Evolutionary conservation across 2,329 filamentous ascomycete genomes (phyloP).

Genomic region (Aspergillus alliaceus): DNA sequence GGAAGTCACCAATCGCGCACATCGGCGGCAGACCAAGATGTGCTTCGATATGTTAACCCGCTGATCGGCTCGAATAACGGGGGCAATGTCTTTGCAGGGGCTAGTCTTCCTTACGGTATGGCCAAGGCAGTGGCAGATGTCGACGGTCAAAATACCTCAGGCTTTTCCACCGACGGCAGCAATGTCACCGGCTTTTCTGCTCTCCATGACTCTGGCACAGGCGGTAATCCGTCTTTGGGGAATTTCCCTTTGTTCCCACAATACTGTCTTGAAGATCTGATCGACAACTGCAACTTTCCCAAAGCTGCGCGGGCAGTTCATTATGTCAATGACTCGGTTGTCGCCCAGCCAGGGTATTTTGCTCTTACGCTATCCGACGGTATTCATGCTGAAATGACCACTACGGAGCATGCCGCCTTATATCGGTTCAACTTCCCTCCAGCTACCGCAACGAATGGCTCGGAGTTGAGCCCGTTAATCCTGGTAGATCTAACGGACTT

Average conservation of each 20-base stretch:
- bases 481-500: constrained; percentile 66
- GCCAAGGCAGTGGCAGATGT: constrained; percentile 58
- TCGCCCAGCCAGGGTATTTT: constrained; percentile 67
- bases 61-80: constrained; percentile 56
- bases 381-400: constrained; percentile 65
- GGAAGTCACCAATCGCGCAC: background rate
- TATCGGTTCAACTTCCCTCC: constrained; percentile 64
- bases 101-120: constrained; percentile 55
- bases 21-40: constrained; percentile 32
- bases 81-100: constrained; percentile 58
- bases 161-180: constrained; percentile 55
- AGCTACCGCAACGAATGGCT: constrained; percentile 10
- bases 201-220: constrained; percentile 54
- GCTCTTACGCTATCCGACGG: constrained; percentile 58
- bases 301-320: constrained; percentile 51
- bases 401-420: constrained; percentile 61
- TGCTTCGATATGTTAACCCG: constrained; percentile 49
- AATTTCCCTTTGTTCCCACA: constrained; percentile 74
- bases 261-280: constrained; percentile 58
- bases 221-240: constrained; percentile 62
- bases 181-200: constrained; percentile 53
- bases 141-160: constrained; percentile 52
- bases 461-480: constrained; percentile 54
- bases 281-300: constrained; percentile 63
- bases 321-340: constrained; percentile 54